A percentile compares a stretch with the other conserved stretches of the same genome.
Conservation (phyloP, 129 eudicot genomes). For the carrot (Daucus carota) region DH1_v3.0 NC_030386.2:30850001-30850500, state of each 20-base stretch:
- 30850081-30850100: not conserved
- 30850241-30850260: not conserved
- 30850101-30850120: not conserved
- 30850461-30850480: slow-evolving; percentile 77
- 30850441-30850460: slow-evolving; percentile 83
- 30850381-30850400: not conserved
- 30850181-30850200: not conserved
- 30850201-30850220: too few relatives aligned
- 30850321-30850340: not conserved
- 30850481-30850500: slow-evolving; percentile 21
- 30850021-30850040: not conserved
- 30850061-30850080: not conserved
- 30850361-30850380: not conserved
- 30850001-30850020: too few relatives aligned
- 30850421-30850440: slow-evolving; percentile 77
- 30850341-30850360: not conserved
- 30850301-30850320: not conserved
- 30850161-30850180: not conserved
- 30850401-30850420: not conserved
- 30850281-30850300: too few relatives aligned
- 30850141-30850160: not conserved
- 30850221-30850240: not conserved
- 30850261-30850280: not conserved
- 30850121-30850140: not conserved
- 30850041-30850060: not conserved